These are phyloP conservation scores for Lachancea kluyveri DNA, from an alignment of 805 yeast species.

Conservation along the genomic window DNA sequence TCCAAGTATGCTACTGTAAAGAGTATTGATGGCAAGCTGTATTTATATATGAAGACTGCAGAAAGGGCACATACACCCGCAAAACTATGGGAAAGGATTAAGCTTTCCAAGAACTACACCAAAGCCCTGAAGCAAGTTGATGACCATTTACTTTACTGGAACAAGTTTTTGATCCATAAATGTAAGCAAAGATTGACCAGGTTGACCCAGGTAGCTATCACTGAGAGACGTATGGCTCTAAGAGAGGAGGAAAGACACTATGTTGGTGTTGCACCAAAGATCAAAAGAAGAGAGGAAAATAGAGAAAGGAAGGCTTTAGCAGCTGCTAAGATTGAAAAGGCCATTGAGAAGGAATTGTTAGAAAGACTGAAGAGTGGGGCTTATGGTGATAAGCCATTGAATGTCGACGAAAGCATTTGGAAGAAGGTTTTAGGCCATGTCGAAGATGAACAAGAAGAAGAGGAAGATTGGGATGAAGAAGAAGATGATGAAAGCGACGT, in stretches of 20 bases:
- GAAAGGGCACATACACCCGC: conserved; percentile 97
- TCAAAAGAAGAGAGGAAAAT: conserved; percentile 86
- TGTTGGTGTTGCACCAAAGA: conserved; percentile 90
- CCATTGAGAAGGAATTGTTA: conserved; percentile 90
- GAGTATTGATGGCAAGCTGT: conserved; percentile 70
- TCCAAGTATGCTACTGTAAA: conserved; percentile 86
- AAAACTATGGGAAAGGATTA: conserved; percentile 91
- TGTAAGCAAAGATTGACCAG: conserved; percentile 95
- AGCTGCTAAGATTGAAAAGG: conserved; percentile 94
- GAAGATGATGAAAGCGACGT: conserved; percentile 50
- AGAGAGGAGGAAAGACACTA: conserved; percentile 89
- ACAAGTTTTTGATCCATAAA: conserved; percentile 80
- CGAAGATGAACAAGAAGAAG: conserved; percentile 57
- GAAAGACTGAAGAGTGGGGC: conserved; percentile 97
- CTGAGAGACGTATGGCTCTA: conserved; percentile 88
- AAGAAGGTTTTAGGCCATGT: conserved; percentile 83
- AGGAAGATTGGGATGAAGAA: conserved; percentile 42
- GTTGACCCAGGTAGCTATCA: conserved; percentile 89
- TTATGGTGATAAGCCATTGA: conserved; percentile 95
- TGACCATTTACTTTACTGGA: conserved; percentile 86
- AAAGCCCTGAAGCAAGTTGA: conserved; percentile 87
- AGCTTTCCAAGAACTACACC: conserved; percentile 80
- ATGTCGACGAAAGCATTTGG: conserved; percentile 96
- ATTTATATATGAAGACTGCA: conserved; percentile 91
- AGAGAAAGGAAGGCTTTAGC: conserved; percentile 95